Conservation (phyloP, 2,329 filamentous ascomycete species). For the Cladobotryum mycophilum region DNA sequence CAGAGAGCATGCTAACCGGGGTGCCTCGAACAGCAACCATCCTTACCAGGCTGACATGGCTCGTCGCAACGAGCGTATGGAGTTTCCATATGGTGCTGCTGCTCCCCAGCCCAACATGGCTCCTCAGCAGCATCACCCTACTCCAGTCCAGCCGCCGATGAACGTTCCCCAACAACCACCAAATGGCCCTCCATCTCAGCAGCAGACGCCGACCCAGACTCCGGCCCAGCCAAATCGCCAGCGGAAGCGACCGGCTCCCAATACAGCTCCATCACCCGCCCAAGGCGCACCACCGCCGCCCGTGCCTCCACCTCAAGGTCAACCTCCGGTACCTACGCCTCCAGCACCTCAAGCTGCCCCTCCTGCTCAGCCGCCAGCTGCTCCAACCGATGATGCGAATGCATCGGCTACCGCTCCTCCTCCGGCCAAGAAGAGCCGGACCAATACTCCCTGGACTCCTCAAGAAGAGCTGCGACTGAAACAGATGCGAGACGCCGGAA, state of each 20-base stretch:
- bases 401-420: constrained; percentile 35
- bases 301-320: constrained; percentile 26
- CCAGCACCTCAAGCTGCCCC: constrained; percentile 24
- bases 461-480: constrained; percentile 89
- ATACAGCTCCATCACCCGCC: constrained; percentile 32
- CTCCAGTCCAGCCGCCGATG: constrained; percentile 37
- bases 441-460: constrained; percentile 98
- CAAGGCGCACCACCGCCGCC: constrained; percentile 27
- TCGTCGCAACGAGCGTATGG: constrained; percentile 38
- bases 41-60: constrained; percentile 47
- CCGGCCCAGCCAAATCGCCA: constrained; percentile 32
- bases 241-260: constrained; percentile 37
- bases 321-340: constrained; percentile 24
- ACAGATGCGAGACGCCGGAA: constrained; percentile 86
- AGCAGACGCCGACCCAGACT: constrained; percentile 33
- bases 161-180: constrained; percentile 37
- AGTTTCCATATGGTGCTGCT: constrained; percentile 35
- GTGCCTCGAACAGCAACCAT: constrained; percentile 33
- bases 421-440: constrained; percentile 82
- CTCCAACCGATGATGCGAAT: constrained; percentile 25
- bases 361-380: constrained; percentile 21
- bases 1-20: constrained; percentile 24
- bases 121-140: constrained; percentile 32
- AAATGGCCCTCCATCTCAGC: constrained; percentile 27
- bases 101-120: constrained; percentile 34